A percentile compares a stretch with the other conserved stretches of the same genome.
These are phyloP conservation scores for Linnemannia schmuckeri DNA, from an alignment of 192 early-diverging fungal genomes.

Conservation along the genomic window DNA sequence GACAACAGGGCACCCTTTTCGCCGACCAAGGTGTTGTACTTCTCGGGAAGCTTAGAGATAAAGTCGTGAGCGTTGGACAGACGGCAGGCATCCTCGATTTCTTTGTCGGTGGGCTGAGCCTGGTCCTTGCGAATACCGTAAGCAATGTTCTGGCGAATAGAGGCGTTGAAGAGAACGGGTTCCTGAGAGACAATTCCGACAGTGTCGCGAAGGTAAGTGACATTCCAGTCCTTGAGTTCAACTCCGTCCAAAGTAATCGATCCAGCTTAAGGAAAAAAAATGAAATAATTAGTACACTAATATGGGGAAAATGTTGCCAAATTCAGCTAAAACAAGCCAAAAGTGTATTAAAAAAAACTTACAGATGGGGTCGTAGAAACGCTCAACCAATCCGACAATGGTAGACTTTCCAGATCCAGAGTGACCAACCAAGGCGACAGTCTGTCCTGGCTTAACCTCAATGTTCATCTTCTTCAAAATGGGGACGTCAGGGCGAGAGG, in stretches of 20 bases:
- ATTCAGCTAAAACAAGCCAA: constrained; percentile 82
- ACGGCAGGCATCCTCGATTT: constrained; percentile 71
- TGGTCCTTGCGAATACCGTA: constrained; percentile 67
- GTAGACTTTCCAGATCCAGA: constrained; percentile 89
- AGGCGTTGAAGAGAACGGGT: constrained; percentile 88
- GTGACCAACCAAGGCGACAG: constrained; percentile 90
- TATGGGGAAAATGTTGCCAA: neutral
- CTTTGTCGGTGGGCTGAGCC: constrained; percentile 64
- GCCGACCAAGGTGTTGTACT: constrained; percentile 92
- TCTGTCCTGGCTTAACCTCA: constrained; percentile 80
- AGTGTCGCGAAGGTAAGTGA: constrained; percentile 87
- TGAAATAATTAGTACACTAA: neutral
- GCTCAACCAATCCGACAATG: constrained; percentile 78
- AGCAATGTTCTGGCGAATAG: constrained; percentile 86
- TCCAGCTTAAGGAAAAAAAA: constrained; percentile 53
- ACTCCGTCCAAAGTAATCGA: constrained; percentile 80
- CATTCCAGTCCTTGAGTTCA: constrained; percentile 83
- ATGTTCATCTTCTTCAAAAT: constrained; percentile 84
- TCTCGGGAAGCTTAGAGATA: constrained; percentile 77
- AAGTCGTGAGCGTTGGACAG: constrained; percentile 85
- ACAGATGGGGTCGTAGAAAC: constrained; percentile 80
- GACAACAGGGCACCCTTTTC: constrained; percentile 85
- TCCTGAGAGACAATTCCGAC: constrained; percentile 95
- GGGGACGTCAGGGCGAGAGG: constrained; percentile 81
- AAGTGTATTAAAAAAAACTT: constrained; percentile 61